A percentile compares a stretch with the other conserved stretches of the same genome.
Evolutionary conservation across 139 green algal species (phyloP).

Genomic region (Pleodorina starrii): DNA sequence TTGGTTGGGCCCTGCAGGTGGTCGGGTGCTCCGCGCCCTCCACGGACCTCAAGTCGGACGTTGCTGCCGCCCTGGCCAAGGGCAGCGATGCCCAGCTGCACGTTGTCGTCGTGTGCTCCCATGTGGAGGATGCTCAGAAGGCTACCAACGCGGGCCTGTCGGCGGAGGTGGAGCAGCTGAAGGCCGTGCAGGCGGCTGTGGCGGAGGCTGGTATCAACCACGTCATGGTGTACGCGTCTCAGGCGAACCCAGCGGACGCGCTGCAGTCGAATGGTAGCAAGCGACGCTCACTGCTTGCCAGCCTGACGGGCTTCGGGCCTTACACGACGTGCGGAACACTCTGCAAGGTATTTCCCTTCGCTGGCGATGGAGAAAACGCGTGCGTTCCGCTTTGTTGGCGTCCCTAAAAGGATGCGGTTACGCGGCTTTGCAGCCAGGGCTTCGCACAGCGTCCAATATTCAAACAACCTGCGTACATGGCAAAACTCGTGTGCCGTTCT

Average conservation of each 20-base stretch:
- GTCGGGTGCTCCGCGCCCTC: conserved; percentile 24
- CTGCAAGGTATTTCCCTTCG: conserved; percentile 58
- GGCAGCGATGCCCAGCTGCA: no score
- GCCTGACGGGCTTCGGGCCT: background rate
- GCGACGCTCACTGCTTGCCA: conserved; percentile 26
- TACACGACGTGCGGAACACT: conserved; percentile 38
- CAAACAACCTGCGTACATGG: no score
- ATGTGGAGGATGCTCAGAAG: background rate
- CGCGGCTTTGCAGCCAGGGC: no score
- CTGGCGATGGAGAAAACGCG: no score
- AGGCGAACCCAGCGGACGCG: background rate
- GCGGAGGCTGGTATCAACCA: background rate
- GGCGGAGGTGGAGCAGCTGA: conserved; percentile 48
- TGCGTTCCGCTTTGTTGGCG: no score
- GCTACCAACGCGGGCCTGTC: conserved; percentile 22
- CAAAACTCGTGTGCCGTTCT: no score
- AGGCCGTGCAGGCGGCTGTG: conserved; percentile 27
- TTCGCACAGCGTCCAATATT: no score
- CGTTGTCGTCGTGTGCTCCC: conserved; percentile 21
- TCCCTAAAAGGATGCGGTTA: no score
- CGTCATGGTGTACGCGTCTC: conserved; percentile 34
- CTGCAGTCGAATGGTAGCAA: background rate
- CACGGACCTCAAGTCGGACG: conserved; percentile 7
- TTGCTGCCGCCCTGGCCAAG: conserved; percentile 1
- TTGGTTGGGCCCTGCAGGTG: background rate